Base-by-base conservation (phyloP, 345 rosid species). In the Carallia brachiata region DNA sequence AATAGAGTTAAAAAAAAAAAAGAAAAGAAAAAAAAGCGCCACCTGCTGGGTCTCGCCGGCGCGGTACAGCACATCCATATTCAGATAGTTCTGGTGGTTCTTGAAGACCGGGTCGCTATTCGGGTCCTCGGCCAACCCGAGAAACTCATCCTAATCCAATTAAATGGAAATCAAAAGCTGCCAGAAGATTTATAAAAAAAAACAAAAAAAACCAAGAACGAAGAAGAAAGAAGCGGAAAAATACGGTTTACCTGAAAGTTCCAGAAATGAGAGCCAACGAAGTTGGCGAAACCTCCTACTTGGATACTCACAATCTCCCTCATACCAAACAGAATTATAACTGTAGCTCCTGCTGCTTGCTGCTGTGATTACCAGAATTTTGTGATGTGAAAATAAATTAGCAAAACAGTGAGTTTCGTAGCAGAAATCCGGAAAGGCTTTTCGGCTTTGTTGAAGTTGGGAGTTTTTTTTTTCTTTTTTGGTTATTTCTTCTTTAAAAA, bases 191-290 rank as follows among this genome's bases (percentile, higher is more conserved):
- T 0, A 56, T 18, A 52, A n/a, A 44, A 27, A 15, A 5, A 44
- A 6, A 10, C 1, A 2, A 37, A 0, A n/a, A 37, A 37, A 0
- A n/a, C 19, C 17, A 50, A 40, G 6, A 2, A 56, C 6, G 13
- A 63, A 47, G 5, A 5, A 32, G 23, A 13, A 54, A 15, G 2
- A 60, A 60, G 69, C 13, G 5, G 4, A 6, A 60, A 31, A 23
- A n/a, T 7, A 12, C 48, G 52, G 3, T 19, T 9, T 44, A 92
- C 97, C 97, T 95, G 99, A 75, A 95, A 89, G 80, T 95, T 95
- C 99, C 99, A 92, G 79, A 92, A 92, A 79, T 95, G 97, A 62
- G 99, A 95, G 64, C 99, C 99, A n/a, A 92, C 61, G 76, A 88
- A 95, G 80, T 92, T 90, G 2, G 99, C 93, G 27, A 86, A 90